Percentiles rank a stretch among this genome's conserved stretches.
Evolutionary conservation across 164 flowering plant genomes (phyloP).

Genomic region (Tetrastigma voinierianum): DNA sequence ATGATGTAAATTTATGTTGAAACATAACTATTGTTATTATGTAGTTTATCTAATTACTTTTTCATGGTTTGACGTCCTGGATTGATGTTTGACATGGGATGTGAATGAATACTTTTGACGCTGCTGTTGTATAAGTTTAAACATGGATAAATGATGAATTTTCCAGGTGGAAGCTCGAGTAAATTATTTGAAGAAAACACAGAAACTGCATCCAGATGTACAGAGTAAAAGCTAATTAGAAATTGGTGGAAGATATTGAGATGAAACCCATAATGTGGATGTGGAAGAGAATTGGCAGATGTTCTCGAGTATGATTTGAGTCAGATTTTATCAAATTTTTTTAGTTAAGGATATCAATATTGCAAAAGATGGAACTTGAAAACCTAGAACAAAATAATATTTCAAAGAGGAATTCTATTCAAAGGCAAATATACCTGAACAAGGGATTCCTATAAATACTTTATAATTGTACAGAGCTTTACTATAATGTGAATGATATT

Average conservation of each 20-base stretch:
- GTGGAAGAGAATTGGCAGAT: constrained; percentile 61
- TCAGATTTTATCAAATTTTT: not conserved
- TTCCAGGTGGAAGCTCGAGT: constrained; percentile 60
- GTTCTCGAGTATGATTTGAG: constrained; percentile 39
- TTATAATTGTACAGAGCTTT: not conserved
- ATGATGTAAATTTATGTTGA: not conserved
- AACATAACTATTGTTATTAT: not conserved
- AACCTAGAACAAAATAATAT: not conserved
- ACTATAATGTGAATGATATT: not conserved
- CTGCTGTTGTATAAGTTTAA: not conserved
- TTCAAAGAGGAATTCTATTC: too few species aligned
- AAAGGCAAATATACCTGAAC: too few species aligned
- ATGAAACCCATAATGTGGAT: constrained; percentile 40
- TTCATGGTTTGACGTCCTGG: not conserved
- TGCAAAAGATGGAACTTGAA: not conserved
- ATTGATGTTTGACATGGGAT: not conserved
- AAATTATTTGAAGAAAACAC: constrained; percentile 43
- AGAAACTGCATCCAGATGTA: constrained; percentile 51
- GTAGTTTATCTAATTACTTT: not conserved
- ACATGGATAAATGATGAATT: not conserved
- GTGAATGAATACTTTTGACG: not conserved
- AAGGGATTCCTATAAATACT: not conserved
- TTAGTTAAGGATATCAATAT: not conserved
- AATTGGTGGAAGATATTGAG: constrained; percentile 46
- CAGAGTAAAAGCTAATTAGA: constrained; percentile 48